Base-by-base conservation (phyloP, 2,329 filamentous ascomycete species). In the Arthroderma sp. region DNA sequence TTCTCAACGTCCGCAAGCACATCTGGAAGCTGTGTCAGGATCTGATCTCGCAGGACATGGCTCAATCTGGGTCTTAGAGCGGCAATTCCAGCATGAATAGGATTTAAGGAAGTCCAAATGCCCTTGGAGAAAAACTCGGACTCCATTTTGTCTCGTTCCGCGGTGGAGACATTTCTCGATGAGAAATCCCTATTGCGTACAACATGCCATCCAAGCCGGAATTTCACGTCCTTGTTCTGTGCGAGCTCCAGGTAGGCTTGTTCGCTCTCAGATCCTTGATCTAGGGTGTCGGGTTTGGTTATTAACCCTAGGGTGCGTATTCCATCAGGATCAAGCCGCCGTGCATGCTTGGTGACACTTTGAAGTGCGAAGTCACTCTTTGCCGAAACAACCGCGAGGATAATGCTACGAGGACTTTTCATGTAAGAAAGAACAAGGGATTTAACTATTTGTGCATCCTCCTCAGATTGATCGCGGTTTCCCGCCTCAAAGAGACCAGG, bases 321-420 rank as follows among this genome's bases (percentile, higher is more conserved):
- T 7, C 58, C 55, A 7, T 50, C 38, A 1, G 47, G 47, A 40
- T 63, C 60, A 34, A 53, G 48, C 29, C 52, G 41, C 29, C 46
- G 40, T 3, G 49, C 51, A 22, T 46, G 34, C 30, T 72, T 64
- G 0, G 77, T 60, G 4, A 83, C 71, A 6, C 68, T 62, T 51
- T 84, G 79, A 33, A 77, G 73, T 4, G 73, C 73, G 50, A 69
- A 65, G 36, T 77, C 67, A 10, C 62, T 61, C 32, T 65, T 69
- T 1, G 72, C 73, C 0, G 68, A 63, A 1, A 78, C 59, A 0
- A 78, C 65, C 0, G 73, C 71, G 0, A 81, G 59, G 1, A 81
- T 76, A 43, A 82, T 75, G 52, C 69, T 80, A 9, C 75, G 67
- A 9, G 62, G 55, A 30, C 72, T 66, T 11, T 54, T 54, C 67